These are phyloP conservation scores for Amorphotheca resinae DNA, from an alignment of 495 filamentous ascomycete genomes.

Conservation along the genomic window DNA sequence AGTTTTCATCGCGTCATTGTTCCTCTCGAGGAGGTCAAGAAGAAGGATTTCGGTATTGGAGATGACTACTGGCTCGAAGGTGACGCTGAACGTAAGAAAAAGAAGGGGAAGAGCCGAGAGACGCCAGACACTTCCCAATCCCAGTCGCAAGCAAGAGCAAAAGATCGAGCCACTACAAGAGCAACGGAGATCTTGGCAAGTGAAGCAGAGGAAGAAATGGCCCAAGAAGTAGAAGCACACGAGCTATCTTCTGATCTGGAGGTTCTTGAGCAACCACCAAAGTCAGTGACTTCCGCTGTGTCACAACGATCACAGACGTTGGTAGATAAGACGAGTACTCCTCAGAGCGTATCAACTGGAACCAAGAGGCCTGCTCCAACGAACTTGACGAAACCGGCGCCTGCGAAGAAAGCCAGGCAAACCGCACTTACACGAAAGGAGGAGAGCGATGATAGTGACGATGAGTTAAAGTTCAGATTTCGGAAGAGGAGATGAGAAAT, in stretches of 20 bases:
- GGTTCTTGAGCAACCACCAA: slow-evolving; percentile 14
- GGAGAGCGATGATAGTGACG: slow-evolving; percentile 34
- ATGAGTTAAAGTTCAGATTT: slow-evolving; percentile 41
- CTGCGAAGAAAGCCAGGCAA: slow-evolving; percentile 7
- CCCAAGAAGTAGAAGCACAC: neutral
- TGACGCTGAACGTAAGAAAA: slow-evolving; percentile 11
- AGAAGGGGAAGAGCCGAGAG: slow-evolving; percentile 21
- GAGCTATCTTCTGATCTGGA: slow-evolving; percentile 18
- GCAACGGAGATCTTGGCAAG: slow-evolving; percentile 12
- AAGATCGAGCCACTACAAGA: slow-evolving; percentile 19
- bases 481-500: slow-evolving; percentile 8
- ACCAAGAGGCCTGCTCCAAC: slow-evolving; percentile 29
- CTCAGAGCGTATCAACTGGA: slow-evolving; percentile 12
- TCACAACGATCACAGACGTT: slow-evolving; percentile 23
- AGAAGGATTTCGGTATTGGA: slow-evolving; percentile 71
- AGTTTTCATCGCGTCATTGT: slow-evolving; percentile 53
- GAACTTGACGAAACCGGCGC: slow-evolving; percentile 24
- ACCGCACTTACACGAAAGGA: slow-evolving; percentile 8
- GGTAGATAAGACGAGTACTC: slow-evolving; percentile 22
- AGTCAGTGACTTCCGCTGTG: slow-evolving; percentile 12
- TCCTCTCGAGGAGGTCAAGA: slow-evolving; percentile 62
- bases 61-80: slow-evolving; percentile 57
- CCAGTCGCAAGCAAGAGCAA: slow-evolving; percentile 20
- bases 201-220: slow-evolving; percentile 17
- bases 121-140: slow-evolving; percentile 8